phyloP scores from a whole-genome alignment of 495 filamentous ascomycete species.

The Aspergillus avenaceus region DNA sequence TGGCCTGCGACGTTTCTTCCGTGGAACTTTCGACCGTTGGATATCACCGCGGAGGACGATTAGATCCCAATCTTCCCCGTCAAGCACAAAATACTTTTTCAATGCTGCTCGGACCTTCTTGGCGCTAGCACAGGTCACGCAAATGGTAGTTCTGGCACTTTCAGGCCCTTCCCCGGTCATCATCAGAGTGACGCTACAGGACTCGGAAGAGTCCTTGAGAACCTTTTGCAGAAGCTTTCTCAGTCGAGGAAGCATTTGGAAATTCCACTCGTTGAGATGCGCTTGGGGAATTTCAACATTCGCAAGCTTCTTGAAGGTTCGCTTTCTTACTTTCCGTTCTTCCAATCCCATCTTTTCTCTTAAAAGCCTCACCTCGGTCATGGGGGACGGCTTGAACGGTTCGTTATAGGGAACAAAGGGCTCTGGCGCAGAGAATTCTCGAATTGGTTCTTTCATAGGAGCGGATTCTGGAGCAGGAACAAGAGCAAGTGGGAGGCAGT shows the following conservation, averaged over 20 bases:
- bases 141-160: constrained; percentile 65
- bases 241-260: constrained; percentile 64
- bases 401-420: constrained; percentile 20
- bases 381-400: constrained; percentile 18
- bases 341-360: constrained; percentile 23
- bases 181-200: constrained; percentile 69
- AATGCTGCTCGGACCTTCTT: constrained; percentile 65
- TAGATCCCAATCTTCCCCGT: constrained; percentile 51
- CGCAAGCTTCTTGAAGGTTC: constrained; percentile 42
- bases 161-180: constrained; percentile 66
- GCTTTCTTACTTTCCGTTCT: constrained; percentile 34
- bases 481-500: constrained; percentile 43
- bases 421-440: constrained; percentile 14
- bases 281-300: constrained; percentile 54
- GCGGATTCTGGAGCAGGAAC: constrained; percentile 34
- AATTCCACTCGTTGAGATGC: constrained; percentile 67
- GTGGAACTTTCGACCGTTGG: constrained; percentile 57
- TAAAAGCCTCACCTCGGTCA: constrained; percentile 20
- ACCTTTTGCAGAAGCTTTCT: constrained; percentile 64
- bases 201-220: constrained; percentile 57
- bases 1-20: constrained; percentile 41
- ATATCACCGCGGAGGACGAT: constrained; percentile 68
- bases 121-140: constrained; percentile 71
- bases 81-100: constrained; percentile 66
- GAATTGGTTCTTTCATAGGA: constrained; percentile 19